Evolutionary conservation across 441 rosid species (phyloP).

Genomic region (Pelargonium fulgidum): DNA sequence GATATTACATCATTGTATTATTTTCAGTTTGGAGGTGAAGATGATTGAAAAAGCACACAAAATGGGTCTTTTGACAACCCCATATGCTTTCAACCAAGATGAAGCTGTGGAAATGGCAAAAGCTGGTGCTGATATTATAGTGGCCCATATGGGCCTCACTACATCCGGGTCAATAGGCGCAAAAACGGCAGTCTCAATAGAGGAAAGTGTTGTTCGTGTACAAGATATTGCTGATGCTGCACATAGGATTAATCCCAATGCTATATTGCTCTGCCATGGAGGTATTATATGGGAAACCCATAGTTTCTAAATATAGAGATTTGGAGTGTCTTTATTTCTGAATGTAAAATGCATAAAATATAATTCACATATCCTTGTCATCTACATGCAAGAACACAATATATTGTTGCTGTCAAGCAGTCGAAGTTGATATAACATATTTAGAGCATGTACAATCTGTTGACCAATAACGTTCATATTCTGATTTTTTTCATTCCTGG

Average conservation of each 20-base stretch:
- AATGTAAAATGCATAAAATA: background rate
- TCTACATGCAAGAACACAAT: background rate
- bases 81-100: slow-evolving; percentile 67
- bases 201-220: slow-evolving; percentile 64
- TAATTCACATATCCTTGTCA: background rate
- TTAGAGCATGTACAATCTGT: background rate
- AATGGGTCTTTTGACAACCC: slow-evolving; percentile 89
- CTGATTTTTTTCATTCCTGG: background rate
- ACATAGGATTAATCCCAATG: slow-evolving; percentile 44
- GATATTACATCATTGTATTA: background rate
- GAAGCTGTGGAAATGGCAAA: slow-evolving; percentile 83
- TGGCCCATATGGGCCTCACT: slow-evolving; percentile 95
- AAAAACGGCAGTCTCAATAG: slow-evolving; percentile 66
- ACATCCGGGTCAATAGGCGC: slow-evolving; percentile 87
- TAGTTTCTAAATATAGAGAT: background rate
- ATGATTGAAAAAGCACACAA: slow-evolving; percentile 81
- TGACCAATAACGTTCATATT: background rate
- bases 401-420: background rate
- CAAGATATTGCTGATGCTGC: slow-evolving; percentile 90
- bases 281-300: slow-evolving; percentile 34
- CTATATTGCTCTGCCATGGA: slow-evolving; percentile 85
- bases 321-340: background rate
- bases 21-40: slow-evolving; percentile 69
- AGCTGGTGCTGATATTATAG: slow-evolving; percentile 91
- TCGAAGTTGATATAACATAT: no score